Conservation (phyloP, 805 yeast species). For the Sugiyamaella boreocaroliniensis region DNA sequence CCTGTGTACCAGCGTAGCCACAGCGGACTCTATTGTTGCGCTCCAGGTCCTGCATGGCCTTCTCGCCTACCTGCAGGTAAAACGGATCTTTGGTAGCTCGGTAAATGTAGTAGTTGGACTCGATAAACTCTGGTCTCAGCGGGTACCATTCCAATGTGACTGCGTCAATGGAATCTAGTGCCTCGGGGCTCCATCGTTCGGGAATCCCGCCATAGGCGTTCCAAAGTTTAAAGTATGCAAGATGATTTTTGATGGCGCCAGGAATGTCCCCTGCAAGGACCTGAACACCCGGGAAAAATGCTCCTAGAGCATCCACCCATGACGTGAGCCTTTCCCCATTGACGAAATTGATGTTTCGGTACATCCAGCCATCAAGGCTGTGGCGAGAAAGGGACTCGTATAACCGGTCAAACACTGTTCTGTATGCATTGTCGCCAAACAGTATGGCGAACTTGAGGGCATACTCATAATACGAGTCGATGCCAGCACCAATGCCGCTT, state of each 20-base stretch:
- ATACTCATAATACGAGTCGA: slow-evolving; percentile 87
- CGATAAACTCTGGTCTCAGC: slow-evolving; percentile 84
- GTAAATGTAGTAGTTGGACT: slow-evolving; percentile 77
- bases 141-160: slow-evolving; percentile 84
- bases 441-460: slow-evolving; percentile 70
- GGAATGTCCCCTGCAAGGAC: slow-evolving; percentile 68
- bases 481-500: slow-evolving; percentile 85
- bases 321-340: slow-evolving; percentile 45
- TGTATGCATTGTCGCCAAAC: slow-evolving; percentile 53
- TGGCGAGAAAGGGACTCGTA: slow-evolving; percentile 53
- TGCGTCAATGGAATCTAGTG: slow-evolving; percentile 17
- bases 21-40: slow-evolving; percentile 52
- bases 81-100: slow-evolving; percentile 83
- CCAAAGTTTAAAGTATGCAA: slow-evolving; percentile 70
- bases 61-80: slow-evolving; percentile 67
- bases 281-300: slow-evolving; percentile 82
- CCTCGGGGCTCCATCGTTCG: slow-evolving; percentile 61
- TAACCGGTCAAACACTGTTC: slow-evolving; percentile 46
- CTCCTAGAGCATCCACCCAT: slow-evolving; percentile 85
- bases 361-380: slow-evolving; percentile 44
- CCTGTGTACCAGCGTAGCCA: slow-evolving; percentile 75
- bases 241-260: slow-evolving; percentile 57
- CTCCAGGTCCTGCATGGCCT: slow-evolving; percentile 51
- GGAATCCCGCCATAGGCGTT: slow-evolving; percentile 73
- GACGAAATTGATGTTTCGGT: slow-evolving; percentile 48